These are phyloP conservation scores for Ceratobasidium sp. DNA, from an alignment of 1,284 basidiomycete species.

Conservation along the genomic window DNA sequence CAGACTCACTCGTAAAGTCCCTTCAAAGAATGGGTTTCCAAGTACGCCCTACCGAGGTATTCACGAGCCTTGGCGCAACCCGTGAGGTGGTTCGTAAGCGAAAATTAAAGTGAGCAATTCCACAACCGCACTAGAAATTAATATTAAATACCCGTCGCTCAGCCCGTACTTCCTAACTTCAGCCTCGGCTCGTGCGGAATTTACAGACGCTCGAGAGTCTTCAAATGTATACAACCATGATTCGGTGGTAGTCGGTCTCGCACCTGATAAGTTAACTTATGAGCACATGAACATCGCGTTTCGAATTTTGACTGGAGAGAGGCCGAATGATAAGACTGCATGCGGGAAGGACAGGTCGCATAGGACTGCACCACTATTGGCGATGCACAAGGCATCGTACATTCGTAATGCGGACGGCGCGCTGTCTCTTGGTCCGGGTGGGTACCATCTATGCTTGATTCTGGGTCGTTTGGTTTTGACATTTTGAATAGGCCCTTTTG, in stretches of 20 bases:
- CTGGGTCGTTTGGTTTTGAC: background rate
- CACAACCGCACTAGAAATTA: background rate
- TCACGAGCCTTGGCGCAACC: slow-evolving; percentile 73
- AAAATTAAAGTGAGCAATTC: slow-evolving; percentile 28
- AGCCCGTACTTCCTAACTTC: slow-evolving; percentile 72
- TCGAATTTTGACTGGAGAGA: slow-evolving; percentile 60
- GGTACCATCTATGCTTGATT: background rate
- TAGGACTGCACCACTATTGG: slow-evolving; percentile 58
- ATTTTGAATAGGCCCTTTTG: slow-evolving; percentile 60
- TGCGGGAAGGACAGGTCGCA: slow-evolving; percentile 28
- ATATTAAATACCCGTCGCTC: slow-evolving; percentile 1
- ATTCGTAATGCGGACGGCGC: slow-evolving; percentile 59
- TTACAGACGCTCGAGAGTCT: slow-evolving; percentile 48
- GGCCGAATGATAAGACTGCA: slow-evolving; percentile 34
- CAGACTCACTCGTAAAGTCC: slow-evolving; percentile 56
- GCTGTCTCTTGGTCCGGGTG: slow-evolving; percentile 71
- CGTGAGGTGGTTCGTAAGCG: slow-evolving; percentile 56
- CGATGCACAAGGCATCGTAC: slow-evolving; percentile 67
- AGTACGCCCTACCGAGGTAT: slow-evolving; percentile 60
- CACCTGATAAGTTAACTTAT: slow-evolving; percentile 66
- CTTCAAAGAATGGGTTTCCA: slow-evolving; percentile 65
- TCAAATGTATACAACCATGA: slow-evolving; percentile 57
- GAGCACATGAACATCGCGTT: slow-evolving; percentile 71
- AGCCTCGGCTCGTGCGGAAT: slow-evolving; percentile 66
- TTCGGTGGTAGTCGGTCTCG: slow-evolving; percentile 73